These are phyloP conservation scores for Trichoderma sp. DNA, from an alignment of 2,329 filamentous ascomycete genomes.

Conservation along the genomic window DNA sequence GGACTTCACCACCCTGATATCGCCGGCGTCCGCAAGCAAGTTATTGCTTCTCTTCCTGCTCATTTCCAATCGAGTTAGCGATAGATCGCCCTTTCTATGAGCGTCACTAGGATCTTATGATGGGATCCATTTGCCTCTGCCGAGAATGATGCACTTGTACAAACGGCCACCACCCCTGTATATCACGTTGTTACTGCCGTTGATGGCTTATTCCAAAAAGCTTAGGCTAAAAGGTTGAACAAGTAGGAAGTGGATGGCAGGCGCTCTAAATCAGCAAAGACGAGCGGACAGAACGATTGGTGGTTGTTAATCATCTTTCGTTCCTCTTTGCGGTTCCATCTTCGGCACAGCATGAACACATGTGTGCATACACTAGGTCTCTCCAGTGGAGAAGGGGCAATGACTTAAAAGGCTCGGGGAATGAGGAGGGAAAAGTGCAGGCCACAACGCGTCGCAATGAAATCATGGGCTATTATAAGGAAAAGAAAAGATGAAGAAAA, in stretches of 20 bases:
- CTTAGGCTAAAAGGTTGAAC: neutral
- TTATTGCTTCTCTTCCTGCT: constrained; percentile 2
- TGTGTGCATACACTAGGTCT: neutral
- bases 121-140: neutral
- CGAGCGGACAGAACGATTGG: neutral
- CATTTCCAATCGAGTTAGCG: constrained; percentile 12
- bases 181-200: neutral
- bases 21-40: constrained; percentile 9
- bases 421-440: neutral
- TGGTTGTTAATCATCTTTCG: neutral
- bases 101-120: neutral
- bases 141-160: neutral
- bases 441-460: too few species aligned
- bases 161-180: neutral
- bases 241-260: neutral
- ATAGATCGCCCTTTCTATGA: neutral
- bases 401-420: neutral
- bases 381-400: neutral
- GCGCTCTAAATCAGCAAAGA: neutral
- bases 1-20: constrained; percentile 6
- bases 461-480: too few species aligned
- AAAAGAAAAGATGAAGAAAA: neutral
- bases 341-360: neutral
- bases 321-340: neutral
- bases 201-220: constrained; percentile 1